phyloP scores from a whole-genome alignment of 768 basidiomycete genomes.

The Suillus ampliporus region DNA sequence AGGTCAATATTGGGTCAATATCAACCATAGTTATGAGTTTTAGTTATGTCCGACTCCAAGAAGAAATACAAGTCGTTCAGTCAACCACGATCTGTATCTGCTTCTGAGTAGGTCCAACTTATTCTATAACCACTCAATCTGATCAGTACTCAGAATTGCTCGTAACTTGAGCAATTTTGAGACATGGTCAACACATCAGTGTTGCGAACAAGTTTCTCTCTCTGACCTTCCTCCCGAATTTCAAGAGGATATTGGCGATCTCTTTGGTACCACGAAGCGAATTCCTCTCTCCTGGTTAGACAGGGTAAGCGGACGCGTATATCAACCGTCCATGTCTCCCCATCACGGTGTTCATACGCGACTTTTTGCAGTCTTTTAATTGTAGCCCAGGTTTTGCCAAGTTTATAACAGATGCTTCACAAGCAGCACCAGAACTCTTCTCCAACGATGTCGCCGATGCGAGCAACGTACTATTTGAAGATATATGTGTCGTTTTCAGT shows the following conservation, averaged over 20 bases:
- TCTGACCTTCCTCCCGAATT: slow-evolving; percentile 50
- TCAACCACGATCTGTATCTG: slow-evolving; percentile 46
- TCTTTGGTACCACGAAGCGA: slow-evolving; percentile 43
- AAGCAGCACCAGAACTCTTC: slow-evolving; percentile 47
- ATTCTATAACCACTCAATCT: background rate
- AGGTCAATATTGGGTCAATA: background rate
- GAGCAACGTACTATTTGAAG: slow-evolving; percentile 38
- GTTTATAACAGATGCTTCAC: slow-evolving; percentile 39
- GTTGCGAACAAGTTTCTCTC: slow-evolving; percentile 54
- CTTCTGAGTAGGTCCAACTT: slow-evolving; percentile 47
- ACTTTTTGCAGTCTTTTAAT: slow-evolving; percentile 3
- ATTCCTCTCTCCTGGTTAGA: slow-evolving; percentile 51
- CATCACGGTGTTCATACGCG: background rate
- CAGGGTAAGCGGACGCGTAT: slow-evolving; percentile 33
- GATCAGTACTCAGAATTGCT: slow-evolving; percentile 47
- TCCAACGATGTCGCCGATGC: slow-evolving; percentile 27
- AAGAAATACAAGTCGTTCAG: slow-evolving; percentile 22
- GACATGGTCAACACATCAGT: slow-evolving; percentile 54
- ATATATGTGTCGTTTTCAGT: slow-evolving; percentile 45
- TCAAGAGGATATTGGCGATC: slow-evolving; percentile 38
- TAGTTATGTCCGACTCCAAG: slow-evolving; percentile 8
- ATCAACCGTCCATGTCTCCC: background rate
- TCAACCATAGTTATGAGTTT: slow-evolving; percentile 5
- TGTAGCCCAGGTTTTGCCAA: slow-evolving; percentile 6
- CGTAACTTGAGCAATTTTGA: slow-evolving; percentile 54